phyloP scores from a whole-genome alignment of 169 alveolate genomes.

The Babesia gibsoni region DNA sequence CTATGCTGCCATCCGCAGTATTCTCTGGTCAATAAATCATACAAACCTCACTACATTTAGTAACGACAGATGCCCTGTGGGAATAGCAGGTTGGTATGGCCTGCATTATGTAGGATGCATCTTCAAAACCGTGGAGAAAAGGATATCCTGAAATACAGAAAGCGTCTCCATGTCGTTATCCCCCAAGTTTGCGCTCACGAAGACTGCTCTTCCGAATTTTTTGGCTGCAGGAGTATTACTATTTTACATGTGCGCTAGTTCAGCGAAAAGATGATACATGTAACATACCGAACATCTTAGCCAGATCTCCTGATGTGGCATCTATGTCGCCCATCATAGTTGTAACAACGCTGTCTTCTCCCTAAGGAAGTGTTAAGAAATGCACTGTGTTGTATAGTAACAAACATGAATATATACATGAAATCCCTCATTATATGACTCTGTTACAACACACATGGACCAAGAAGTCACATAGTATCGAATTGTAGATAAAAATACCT shows the following conservation, averaged over 20 bases:
- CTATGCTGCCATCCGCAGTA: too few species aligned
- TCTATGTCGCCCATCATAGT: slow-evolving; percentile 62
- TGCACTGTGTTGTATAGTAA: too few species aligned
- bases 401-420: too few species aligned
- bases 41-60: too few species aligned
- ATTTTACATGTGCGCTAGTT: too few species aligned
- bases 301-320: slow-evolving; percentile 48
- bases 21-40: too few species aligned
- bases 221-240: slow-evolving; percentile 18
- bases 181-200: slow-evolving; percentile 43
- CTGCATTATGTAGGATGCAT: slow-evolving; percentile 16
- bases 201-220: slow-evolving; percentile 23
- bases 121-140: slow-evolving; percentile 8
- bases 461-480: background rate
- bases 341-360: slow-evolving; percentile 43
- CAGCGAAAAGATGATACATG: too few species aligned
- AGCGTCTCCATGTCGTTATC: slow-evolving; percentile 28
- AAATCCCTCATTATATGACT: too few species aligned
- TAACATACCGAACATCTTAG: slow-evolving; percentile 48
- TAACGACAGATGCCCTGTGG: too few species aligned
- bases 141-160: slow-evolving; percentile 34
- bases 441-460: too few species aligned
- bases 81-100: too few species aligned
- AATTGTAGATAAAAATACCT: too few species aligned
- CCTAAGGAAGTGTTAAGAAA: slow-evolving; percentile 4